A percentile compares a stretch with the other conserved stretches of the same genome.
Evolutionary conservation across 2,329 filamentous ascomycete genomes (phyloP).

Genomic region (Fusarium sp.): DNA sequence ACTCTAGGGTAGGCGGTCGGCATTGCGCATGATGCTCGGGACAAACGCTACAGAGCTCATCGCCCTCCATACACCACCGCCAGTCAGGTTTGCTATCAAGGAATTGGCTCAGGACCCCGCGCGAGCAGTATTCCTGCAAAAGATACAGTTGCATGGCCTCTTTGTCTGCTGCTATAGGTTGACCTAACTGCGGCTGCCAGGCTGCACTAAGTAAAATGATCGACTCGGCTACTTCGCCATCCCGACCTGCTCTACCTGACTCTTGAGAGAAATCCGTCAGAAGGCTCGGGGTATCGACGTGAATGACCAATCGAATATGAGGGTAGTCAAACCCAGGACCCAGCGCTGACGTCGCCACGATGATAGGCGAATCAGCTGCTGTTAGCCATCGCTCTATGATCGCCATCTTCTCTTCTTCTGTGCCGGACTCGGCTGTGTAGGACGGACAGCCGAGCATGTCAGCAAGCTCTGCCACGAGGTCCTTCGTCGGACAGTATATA

Average conservation of each 20-base stretch:
- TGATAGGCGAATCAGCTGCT: background rate
- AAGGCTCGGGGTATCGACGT: background rate
- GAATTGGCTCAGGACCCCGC: background rate
- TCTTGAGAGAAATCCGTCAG: background rate
- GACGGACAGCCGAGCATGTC: background rate
- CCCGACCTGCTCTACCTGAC: background rate
- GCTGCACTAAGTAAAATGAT: background rate
- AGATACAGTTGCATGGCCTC: background rate
- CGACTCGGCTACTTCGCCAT: background rate
- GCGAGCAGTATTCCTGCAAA: background rate
- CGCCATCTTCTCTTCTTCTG: background rate
- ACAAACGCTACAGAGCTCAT: background rate
- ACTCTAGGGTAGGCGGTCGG: background rate
- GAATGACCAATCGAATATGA: background rate
- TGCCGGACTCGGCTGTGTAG: background rate
- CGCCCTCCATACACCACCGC: background rate
- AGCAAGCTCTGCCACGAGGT: background rate
- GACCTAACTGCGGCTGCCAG: background rate
- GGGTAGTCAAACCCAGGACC: background rate
- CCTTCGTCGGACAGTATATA: background rate
- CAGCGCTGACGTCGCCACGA: background rate
- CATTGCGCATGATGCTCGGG: background rate
- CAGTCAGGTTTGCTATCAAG: background rate
- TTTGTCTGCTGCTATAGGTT: background rate
- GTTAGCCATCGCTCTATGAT: background rate